Conservation (phyloP, 345 rosid species). For the Rubroshorea leprosula region DNA sequence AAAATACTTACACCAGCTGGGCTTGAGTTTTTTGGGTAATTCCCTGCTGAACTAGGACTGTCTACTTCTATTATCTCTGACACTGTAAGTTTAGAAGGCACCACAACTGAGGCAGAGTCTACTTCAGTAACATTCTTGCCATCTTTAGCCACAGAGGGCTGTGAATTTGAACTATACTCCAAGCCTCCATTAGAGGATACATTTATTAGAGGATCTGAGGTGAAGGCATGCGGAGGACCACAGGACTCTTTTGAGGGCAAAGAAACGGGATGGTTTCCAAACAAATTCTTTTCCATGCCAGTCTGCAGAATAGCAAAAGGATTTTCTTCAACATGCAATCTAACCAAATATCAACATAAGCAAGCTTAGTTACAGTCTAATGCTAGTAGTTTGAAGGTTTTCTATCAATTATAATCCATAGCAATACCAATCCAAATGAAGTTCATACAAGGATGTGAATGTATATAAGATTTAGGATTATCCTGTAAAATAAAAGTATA, state of each 20-base stretch:
- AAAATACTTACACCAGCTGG: constrained; percentile 66
- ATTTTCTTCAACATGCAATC: constrained; percentile 5
- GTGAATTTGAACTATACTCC: constrained; percentile 26
- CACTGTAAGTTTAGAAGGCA: constrained; percentile 42
- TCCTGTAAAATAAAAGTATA: background rate
- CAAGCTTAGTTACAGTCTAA: background rate
- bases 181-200: constrained; percentile 23
- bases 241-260: constrained; percentile 40
- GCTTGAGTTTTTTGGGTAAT: constrained; percentile 60
- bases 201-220: constrained; percentile 57
- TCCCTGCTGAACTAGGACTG: constrained; percentile 63
- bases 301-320: constrained; percentile 41
- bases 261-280: constrained; percentile 83
- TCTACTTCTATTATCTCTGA: constrained; percentile 90
- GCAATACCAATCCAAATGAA: background rate
- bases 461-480: background rate
- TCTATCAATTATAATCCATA: background rate
- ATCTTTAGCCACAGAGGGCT: constrained; percentile 39
- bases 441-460: background rate
- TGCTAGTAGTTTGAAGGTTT: constrained; percentile 1
- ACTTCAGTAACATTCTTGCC: constrained; percentile 38
- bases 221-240: constrained; percentile 74
- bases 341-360: background rate
- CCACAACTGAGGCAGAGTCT: constrained; percentile 34
- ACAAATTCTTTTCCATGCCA: constrained; percentile 78